Evolutionary conservation across 2,329 filamentous ascomycete species (phyloP).

Genomic region (Colletotrichum gigasporum): DNA sequence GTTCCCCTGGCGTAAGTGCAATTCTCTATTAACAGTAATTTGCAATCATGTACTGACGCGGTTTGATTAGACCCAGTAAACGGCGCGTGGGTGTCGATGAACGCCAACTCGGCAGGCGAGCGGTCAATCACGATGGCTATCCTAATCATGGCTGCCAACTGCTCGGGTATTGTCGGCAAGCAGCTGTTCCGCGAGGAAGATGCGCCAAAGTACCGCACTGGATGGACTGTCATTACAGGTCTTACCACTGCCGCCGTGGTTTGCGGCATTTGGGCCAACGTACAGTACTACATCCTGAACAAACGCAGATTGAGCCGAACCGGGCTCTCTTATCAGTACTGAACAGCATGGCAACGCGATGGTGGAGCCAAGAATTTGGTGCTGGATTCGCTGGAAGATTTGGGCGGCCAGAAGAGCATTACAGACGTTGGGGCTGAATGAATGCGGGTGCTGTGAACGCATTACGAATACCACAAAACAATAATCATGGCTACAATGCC

Average conservation of each 20-base stretch:
- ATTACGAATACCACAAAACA: neutral
- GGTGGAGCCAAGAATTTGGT: neutral
- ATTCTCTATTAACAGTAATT: neutral
- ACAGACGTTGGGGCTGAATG: no score
- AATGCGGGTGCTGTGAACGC: neutral
- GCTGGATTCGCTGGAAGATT: no score
- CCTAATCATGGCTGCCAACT: conserved; percentile 44
- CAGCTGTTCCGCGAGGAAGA: conserved; percentile 43
- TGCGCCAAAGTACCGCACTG: conserved; percentile 39
- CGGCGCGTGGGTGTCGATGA: conserved; percentile 42
- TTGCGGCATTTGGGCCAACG: conserved; percentile 26
- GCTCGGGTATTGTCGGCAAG: conserved; percentile 41
- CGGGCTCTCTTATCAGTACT: conserved; percentile 21
- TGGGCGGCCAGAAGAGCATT: no score
- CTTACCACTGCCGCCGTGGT: conserved; percentile 23
- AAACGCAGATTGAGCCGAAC: conserved; percentile 14
- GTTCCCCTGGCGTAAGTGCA: conserved; percentile 41
- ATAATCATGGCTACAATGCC: neutral
- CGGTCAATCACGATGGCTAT: conserved; percentile 44
- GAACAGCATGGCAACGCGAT: neutral
- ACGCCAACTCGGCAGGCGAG: conserved; percentile 39
- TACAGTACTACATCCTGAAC: conserved; percentile 30
- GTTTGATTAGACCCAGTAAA: conserved; percentile 36
- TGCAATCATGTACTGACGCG: conserved; percentile 1
- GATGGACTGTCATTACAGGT: conserved; percentile 39